Evolutionary conservation across 2,329 filamentous ascomycete genomes (phyloP).

Genomic region (Tolypocladium album): DNA sequence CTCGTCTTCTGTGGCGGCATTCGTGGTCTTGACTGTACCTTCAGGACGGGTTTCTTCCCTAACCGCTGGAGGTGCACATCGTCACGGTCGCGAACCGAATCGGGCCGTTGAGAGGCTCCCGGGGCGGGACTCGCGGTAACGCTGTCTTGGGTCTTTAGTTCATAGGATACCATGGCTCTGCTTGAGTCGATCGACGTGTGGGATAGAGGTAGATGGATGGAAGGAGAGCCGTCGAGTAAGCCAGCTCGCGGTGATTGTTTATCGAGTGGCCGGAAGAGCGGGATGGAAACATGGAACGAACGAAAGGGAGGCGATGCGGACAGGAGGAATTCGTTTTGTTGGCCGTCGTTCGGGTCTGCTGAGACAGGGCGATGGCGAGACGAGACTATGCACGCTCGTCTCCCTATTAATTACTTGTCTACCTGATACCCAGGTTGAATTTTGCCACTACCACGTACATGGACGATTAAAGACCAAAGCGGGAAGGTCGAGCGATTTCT

Average conservation of each 20-base stretch:
- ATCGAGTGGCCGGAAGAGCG: not conserved
- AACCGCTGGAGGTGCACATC: not conserved
- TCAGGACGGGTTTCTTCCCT: not conserved
- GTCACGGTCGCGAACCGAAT: not conserved
- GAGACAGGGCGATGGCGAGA: not conserved
- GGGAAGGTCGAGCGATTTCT: no score
- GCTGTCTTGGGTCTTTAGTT: not conserved
- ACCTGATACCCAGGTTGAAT: not conserved
- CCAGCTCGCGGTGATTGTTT: not conserved
- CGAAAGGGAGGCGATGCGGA: not conserved
- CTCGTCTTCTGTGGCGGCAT: not conserved
- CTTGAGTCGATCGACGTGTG: not conserved
- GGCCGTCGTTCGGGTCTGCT: not conserved
- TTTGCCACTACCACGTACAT: no score
- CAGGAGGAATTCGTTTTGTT: not conserved
- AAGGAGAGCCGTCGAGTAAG: not conserved
- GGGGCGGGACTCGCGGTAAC: not conserved
- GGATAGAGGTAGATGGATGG: not conserved
- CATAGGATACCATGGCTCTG: not conserved
- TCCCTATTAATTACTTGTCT: no score
- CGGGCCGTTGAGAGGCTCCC: not conserved
- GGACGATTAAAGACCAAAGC: no score
- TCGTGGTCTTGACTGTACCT: not conserved
- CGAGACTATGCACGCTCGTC: no score
- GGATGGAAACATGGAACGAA: not conserved